phyloP scores from a whole-genome alignment of 1,139 yeast genomes.

The Zygosaccharomyces pseudobailii region DNA sequence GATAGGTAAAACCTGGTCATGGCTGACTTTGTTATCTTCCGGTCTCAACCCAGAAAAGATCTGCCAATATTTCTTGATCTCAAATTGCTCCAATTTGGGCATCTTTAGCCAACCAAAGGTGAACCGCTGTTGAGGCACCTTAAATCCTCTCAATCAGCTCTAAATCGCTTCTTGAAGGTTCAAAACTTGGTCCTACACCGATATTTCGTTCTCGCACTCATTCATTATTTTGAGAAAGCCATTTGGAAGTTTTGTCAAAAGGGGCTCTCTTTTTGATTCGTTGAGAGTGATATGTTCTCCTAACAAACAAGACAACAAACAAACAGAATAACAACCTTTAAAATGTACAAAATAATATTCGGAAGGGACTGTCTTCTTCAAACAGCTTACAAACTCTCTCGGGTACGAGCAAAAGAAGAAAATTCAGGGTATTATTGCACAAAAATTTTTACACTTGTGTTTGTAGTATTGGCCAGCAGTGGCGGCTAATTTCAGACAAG shows the following conservation, averaged over 20 bases:
- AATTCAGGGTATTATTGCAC: too few species aligned
- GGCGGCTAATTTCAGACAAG: not conserved
- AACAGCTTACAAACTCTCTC: too few species aligned
- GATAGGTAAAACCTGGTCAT: slow-evolving; percentile 81
- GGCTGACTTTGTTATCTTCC: slow-evolving; percentile 66
- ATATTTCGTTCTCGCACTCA: not conserved
- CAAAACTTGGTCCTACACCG: not conserved
- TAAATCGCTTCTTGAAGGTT: not conserved
- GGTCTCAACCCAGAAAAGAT: slow-evolving; percentile 89
- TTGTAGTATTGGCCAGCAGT: not conserved
- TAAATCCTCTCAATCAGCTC: not conserved
- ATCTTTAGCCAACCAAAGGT: slow-evolving; percentile 13
- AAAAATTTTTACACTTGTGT: too few species aligned
- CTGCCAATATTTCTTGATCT: slow-evolving; percentile 95
- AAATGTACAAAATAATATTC: not conserved
- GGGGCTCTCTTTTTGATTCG: not conserved
- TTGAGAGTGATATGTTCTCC: not conserved
- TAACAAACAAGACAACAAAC: not conserved
- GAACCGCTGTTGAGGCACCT: not conserved
- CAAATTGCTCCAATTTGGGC: slow-evolving; percentile 82
- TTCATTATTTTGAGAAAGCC: not conserved
- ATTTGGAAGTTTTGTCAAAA: not conserved
- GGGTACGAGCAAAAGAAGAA: too few species aligned
- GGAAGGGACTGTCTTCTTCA: too few species aligned
- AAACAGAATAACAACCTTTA: not conserved